Percentiles rank a stretch among this genome's conserved stretches.
Conservation (phyloP, 139 green algal species). For the Coelastrella sp. region DNA sequence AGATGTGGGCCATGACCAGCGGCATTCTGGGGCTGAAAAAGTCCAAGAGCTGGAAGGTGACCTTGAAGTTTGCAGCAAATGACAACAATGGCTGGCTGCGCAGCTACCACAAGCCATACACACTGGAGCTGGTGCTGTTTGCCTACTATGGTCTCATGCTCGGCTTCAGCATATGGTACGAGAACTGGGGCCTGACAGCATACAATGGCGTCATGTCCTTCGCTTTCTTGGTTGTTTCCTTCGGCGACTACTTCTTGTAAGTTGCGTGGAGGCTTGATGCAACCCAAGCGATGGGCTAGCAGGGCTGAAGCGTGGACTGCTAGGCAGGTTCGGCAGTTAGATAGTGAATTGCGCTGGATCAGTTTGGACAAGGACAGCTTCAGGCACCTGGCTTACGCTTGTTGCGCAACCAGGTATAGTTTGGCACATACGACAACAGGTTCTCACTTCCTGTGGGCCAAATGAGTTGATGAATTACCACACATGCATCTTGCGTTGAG, state of each 20-base stretch:
- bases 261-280: neutral
- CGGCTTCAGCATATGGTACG: constrained; percentile 50
- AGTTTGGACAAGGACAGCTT: too few species aligned
- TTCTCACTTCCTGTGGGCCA: too few species aligned
- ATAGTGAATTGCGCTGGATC: too few species aligned
- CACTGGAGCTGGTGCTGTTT: constrained; percentile 56
- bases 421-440: too few species aligned
- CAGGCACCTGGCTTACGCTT: too few species aligned
- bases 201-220: constrained; percentile 64
- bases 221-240: constrained; percentile 60
- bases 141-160: constrained; percentile 61
- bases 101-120: constrained; percentile 61
- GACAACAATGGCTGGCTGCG: constrained; percentile 52
- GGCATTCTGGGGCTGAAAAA: constrained; percentile 70
- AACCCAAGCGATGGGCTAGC: too few species aligned
- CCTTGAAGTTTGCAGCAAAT: constrained; percentile 60
- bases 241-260: constrained; percentile 67
- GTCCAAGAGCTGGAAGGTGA: constrained; percentile 77
- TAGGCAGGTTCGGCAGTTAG: too few species aligned
- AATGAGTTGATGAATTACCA: too few species aligned
- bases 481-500: too few species aligned
- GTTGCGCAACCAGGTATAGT: too few species aligned
- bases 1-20: constrained; percentile 68
- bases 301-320: too few species aligned
- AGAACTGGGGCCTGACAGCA: constrained; percentile 48